Conservation (phyloP, 2,329 filamentous ascomycete genomes). For the Huntiella decipiens region DNA sequence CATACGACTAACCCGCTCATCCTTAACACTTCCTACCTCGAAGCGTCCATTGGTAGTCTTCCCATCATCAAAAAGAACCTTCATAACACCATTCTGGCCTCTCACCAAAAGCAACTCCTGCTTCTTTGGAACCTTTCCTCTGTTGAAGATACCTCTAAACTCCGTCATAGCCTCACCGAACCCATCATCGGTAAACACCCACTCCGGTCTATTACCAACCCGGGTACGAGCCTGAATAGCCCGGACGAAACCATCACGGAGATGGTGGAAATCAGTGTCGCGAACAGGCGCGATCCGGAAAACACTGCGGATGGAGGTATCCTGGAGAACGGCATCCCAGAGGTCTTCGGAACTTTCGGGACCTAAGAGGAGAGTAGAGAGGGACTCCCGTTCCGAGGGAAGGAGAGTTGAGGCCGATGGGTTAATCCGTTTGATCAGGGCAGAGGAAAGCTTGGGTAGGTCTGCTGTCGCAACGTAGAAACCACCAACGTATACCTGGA, state of each 20-base stretch:
- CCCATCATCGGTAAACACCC: constrained; percentile 44
- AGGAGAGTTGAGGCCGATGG: constrained; percentile 67
- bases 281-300: constrained; percentile 78
- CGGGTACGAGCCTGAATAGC: constrained; percentile 59
- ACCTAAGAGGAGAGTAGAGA: constrained; percentile 53
- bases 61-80: constrained; percentile 45
- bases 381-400: constrained; percentile 55
- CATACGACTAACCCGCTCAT: constrained; percentile 62
- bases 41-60: constrained; percentile 24
- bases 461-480: constrained; percentile 77
- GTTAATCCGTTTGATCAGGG: constrained; percentile 58
- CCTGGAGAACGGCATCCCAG: constrained; percentile 53
- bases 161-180: constrained; percentile 59
- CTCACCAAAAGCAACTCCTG: constrained; percentile 58
- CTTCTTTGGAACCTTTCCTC: constrained; percentile 61
- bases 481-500: constrained; percentile 89
- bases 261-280: constrained; percentile 83
- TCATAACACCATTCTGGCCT: constrained; percentile 43
- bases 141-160: constrained; percentile 68
- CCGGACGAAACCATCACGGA: constrained; percentile 79
- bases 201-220: constrained; percentile 23
- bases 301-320: constrained; percentile 51
- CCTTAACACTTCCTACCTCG: constrained; percentile 49
- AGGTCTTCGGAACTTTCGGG: constrained; percentile 47
- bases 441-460: constrained; percentile 59